Conservation (phyloP, 345 rosid genomes). For the Microthlaspi erraticum region DNA sequence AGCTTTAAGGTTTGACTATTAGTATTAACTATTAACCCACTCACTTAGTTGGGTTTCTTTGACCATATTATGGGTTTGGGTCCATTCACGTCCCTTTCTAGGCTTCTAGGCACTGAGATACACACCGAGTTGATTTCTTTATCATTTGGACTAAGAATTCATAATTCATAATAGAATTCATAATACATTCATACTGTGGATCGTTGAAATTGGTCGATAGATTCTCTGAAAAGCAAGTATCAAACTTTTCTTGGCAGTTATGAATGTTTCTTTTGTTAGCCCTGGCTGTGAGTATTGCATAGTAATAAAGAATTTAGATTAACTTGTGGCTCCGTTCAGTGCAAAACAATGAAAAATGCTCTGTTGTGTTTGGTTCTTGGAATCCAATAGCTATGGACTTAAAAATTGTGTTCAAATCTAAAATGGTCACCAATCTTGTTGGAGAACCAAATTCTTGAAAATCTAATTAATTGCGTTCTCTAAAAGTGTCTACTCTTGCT, state of each 20-base stretch:
- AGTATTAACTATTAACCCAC: slow-evolving; percentile 1
- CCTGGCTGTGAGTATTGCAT: slow-evolving; percentile 1
- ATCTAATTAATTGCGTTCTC: slow-evolving; percentile 35
- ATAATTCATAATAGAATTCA: slow-evolving; percentile 2
- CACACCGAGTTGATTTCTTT: slow-evolving; percentile 19
- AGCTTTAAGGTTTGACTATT: slow-evolving; percentile 41
- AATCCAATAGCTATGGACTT: slow-evolving; percentile 24
- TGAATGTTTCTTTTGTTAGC: neutral
- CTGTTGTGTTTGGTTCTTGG: neutral
- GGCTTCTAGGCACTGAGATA: slow-evolving; percentile 8
- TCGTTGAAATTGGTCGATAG: neutral
- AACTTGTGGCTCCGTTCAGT: slow-evolving; percentile 14
- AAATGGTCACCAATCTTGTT: slow-evolving; percentile 1
- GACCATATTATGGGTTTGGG: slow-evolving; percentile 34
- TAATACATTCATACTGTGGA: neutral
- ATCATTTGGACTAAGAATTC: slow-evolving; percentile 29
- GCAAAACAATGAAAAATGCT: neutral
- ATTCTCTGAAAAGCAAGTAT: slow-evolving; percentile 24
- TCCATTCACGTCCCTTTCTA: slow-evolving; percentile 33
- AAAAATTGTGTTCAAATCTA: slow-evolving; percentile 15
- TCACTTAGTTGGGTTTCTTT: slow-evolving; percentile 28
- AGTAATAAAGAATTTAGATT: slow-evolving; percentile 10
- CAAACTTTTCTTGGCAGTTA: slow-evolving; percentile 3
- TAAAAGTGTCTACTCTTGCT: slow-evolving; percentile 41
- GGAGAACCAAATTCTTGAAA: slow-evolving; percentile 16